These are phyloP conservation scores for Yarrowia bubula DNA, from an alignment of 805 yeast genomes.

Conservation along the genomic window DNA sequence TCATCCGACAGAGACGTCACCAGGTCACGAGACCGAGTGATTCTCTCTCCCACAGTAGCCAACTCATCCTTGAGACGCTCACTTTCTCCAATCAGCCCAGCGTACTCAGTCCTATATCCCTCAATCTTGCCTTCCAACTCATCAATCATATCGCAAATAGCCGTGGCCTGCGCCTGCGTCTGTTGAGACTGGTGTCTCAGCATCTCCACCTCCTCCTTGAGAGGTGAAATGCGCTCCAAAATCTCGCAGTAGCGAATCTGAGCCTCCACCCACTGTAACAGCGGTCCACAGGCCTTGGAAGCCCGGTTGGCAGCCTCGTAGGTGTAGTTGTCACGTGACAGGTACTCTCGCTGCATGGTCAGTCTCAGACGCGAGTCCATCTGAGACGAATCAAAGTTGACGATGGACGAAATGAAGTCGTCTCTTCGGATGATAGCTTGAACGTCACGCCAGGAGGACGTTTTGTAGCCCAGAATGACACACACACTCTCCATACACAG, in stretches of 20 bases:
- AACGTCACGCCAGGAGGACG: conserved; percentile 74
- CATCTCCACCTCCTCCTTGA: conserved; percentile 58
- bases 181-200: conserved; percentile 61
- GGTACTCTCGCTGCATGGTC: conserved; percentile 57
- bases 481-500: conserved; percentile 86
- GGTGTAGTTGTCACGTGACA: conserved; percentile 62
- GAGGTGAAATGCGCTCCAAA: conserved; percentile 68
- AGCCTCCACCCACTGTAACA: conserved; percentile 84
- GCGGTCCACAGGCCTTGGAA: conserved; percentile 92
- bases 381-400: conserved; percentile 62
- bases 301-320: conserved; percentile 80
- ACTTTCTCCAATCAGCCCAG: conserved; percentile 70
- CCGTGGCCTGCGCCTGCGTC: conserved; percentile 66
- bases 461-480: conserved; percentile 68
- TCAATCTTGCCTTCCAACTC: conserved; percentile 74
- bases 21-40: conserved; percentile 59
- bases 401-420: conserved; percentile 81
- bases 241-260: conserved; percentile 77
- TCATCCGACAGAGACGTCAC: conserved; percentile 66
- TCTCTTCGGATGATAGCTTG: conserved; percentile 77
- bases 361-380: conserved; percentile 53
- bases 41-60: conserved; percentile 56
- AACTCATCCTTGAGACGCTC: conserved; percentile 75
- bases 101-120: conserved; percentile 63
- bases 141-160: conserved; percentile 74